These are phyloP conservation scores for Musa troglodytarum DNA, from an alignment of 176 grass and related monocot species.

Conservation along the genomic window DNA sequence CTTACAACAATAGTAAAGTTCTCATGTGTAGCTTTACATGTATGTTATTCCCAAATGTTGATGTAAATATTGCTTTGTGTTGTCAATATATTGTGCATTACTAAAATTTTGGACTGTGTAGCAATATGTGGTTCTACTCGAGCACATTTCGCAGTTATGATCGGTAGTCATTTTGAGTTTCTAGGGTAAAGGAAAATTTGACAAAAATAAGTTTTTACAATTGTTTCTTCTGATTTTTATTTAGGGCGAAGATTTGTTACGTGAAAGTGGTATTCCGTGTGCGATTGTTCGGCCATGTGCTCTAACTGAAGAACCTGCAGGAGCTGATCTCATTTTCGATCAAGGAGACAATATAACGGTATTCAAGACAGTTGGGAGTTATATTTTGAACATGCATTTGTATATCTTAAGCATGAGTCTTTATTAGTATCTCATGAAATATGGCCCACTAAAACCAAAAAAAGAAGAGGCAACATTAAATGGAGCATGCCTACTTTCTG, in stretches of 20 bases:
- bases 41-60: background rate
- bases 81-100: too few relatives aligned
- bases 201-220: background rate
- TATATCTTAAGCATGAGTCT: background rate
- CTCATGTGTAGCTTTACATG: background rate
- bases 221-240: background rate
- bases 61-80: background rate
- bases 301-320: slow-evolving; percentile 88
- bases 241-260: slow-evolving; percentile 92
- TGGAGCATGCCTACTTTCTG: background rate
- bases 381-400: background rate
- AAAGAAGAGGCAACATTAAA: too few relatives aligned
- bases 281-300: slow-evolving; percentile 82
- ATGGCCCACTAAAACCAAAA: too few relatives aligned
- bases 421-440: too few relatives aligned
- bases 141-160: too few relatives aligned
- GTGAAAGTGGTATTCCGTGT: slow-evolving; percentile 71
- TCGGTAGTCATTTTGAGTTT: too few relatives aligned
- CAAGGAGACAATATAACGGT: slow-evolving; percentile 94
- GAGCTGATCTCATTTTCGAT: slow-evolving; percentile 94
- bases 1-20: background rate
- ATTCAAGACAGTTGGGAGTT: background rate
- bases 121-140: too few relatives aligned
- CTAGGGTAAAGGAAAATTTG: too few relatives aligned
- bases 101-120: too few relatives aligned